Percentiles rank a stretch among this genome's conserved stretches.
phyloP scores from a whole-genome alignment of 768 basidiomycete species.

The Naganishia vaughanmartiniae region DNA sequence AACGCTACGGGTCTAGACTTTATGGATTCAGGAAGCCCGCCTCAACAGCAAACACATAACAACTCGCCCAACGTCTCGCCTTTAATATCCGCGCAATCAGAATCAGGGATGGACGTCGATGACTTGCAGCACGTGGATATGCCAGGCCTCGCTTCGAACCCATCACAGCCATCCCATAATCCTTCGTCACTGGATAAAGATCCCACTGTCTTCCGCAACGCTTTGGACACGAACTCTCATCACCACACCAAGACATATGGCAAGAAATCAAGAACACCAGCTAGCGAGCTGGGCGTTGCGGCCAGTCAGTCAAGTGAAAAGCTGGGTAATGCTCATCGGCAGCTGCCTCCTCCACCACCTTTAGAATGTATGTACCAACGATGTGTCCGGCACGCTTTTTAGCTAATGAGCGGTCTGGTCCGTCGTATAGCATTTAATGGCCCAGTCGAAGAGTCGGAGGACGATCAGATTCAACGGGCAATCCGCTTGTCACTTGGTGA shows the following conservation, averaged over 20 bases:
- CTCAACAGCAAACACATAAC: slow-evolving; percentile 20
- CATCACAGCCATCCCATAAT: neutral
- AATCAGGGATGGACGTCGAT: neutral
- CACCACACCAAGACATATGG: slow-evolving; percentile 9
- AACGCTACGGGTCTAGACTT: neutral
- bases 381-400: no score
- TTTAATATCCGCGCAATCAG: neutral
- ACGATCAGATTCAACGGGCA: slow-evolving; percentile 17
- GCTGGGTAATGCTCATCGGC: neutral
- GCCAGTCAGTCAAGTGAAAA: neutral
- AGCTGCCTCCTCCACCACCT: slow-evolving; percentile 13
- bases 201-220: neutral
- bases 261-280: slow-evolving; percentile 12
- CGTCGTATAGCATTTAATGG: neutral
- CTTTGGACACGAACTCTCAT: neutral
- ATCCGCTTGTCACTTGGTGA: slow-evolving; percentile 17
- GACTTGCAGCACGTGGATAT: neutral
- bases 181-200: neutral
- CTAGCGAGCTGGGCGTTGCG: neutral
- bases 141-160: neutral
- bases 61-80: slow-evolving; percentile 17
- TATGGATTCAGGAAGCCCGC: neutral
- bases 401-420: no score
- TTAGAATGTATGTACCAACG: neutral
- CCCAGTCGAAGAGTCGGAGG: slow-evolving; percentile 1